Evolutionary conservation across 2,329 filamentous ascomycete genomes (phyloP), one percentile per base, ranked within the genome.

Genomic region (Nemania sp.): DNA sequence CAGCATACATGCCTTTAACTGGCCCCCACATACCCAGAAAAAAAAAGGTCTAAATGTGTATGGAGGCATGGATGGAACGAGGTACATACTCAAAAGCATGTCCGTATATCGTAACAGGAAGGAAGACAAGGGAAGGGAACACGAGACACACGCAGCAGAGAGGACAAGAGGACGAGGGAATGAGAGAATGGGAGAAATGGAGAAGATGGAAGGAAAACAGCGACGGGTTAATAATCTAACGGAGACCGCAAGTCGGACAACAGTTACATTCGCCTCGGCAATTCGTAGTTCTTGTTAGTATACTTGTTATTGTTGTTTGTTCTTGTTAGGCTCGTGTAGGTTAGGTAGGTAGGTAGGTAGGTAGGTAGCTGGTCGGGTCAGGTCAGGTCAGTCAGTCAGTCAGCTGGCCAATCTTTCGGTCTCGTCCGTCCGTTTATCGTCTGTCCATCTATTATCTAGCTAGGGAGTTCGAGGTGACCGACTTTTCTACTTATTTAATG

Each of bases 71-170:
- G 47, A 59, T 45, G 47, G 32, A 22, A 52, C 24, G 27, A 45
- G 26, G 56, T 29, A 47, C 47, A 41, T 18, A 35, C 41, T 20
- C 24, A 11, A 18, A 52, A 24, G 53, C 26, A 35, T 41, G 54
- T 55, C 61, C 56, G 41, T 59, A n/a, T 22, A 38, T 58, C 57
- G 56, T 43, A 58, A 41, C 26, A 62, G 56, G 32, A 61, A 62
- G 62, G 56, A 58, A 47, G 47, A 13, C 27, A 59, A 27, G 15
- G 45, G 38, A 27, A 49, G 8, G 2, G 6, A n/a, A 22, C n/a
- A 43, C 35, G 41, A 10, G 32, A 35, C 32, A 35, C 32, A 35
- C 32, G 32, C 32, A 35, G 32, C 7, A 41, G 35, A 41, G 35
- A 15, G 35, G 15, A 11, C 7, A 11, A 41, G 5, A 15, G 35